Conservation (phyloP, 2,329 filamentous ascomycete species). For the Clonostachys byssicola region DNA sequence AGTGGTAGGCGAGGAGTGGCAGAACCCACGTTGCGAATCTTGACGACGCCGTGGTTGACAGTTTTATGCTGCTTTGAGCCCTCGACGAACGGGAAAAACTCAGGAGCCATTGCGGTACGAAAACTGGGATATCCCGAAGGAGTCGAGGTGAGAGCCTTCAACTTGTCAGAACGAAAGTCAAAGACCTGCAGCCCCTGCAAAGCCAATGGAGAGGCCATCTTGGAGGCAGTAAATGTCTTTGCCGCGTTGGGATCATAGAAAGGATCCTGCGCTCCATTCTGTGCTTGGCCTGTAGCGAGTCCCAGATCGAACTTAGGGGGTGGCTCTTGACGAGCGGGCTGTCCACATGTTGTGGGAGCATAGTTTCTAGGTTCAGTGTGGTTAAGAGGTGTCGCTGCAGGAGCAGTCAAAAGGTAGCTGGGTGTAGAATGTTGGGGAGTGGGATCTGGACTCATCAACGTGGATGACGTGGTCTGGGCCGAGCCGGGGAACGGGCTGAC, state of each 20-base stretch:
- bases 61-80: slow-evolving; percentile 20
- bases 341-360: slow-evolving; percentile 24
- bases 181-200: not conserved
- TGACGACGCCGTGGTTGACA: slow-evolving; percentile 36
- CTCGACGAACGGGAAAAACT: slow-evolving; percentile 43
- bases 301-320: slow-evolving; percentile 27
- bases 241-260: not conserved
- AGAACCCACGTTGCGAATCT: slow-evolving; percentile 43
- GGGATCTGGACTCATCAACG: too few relatives aligned
- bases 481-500: too few relatives aligned
- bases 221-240: not conserved
- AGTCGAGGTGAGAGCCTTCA: slow-evolving; percentile 28
- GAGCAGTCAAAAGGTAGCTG: not conserved
- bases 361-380: slow-evolving; percentile 35
- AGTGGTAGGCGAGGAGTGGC: too few relatives aligned
- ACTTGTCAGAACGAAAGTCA: slow-evolving; percentile 23
- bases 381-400: not conserved
- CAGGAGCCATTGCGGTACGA: slow-evolving; percentile 24
- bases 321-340: slow-evolving; percentile 15
- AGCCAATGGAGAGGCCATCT: too few relatives aligned
- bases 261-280: not conserved
- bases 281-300: slow-evolving; percentile 4
- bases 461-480: too few relatives aligned
- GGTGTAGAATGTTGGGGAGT: too few relatives aligned
- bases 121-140: slow-evolving; percentile 24